These are phyloP conservation scores for Oryza meyeriana DNA, from an alignment of 176 grass and related monocot genomes.

Conservation along the genomic window DNA sequence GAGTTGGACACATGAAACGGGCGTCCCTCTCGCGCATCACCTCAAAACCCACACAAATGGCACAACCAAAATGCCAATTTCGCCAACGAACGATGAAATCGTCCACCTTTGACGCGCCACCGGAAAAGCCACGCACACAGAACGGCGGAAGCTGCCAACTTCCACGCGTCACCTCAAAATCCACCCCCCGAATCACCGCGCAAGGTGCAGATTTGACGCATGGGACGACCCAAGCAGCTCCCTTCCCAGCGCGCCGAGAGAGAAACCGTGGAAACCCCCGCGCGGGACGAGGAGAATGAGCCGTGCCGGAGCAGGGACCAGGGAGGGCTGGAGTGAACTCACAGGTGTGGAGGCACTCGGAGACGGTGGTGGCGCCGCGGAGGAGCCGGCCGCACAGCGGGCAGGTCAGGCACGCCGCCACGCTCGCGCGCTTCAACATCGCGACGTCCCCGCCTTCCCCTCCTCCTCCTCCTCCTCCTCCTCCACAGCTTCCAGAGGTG, in stretches of 20 bases:
- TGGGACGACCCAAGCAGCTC: not conserved
- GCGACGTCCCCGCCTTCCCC: constrained; percentile 27
- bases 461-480: not conserved
- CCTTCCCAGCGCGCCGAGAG: not conserved
- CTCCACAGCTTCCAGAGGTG: not conserved
- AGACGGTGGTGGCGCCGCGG: constrained; percentile 69
- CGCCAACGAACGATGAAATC: not conserved
- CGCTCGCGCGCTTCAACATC: constrained; percentile 37
- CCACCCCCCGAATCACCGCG: not conserved
- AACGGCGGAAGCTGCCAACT: constrained; percentile 10
- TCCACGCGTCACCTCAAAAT: constrained; percentile 15
- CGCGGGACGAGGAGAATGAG: not conserved
- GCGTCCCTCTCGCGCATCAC: not conserved
- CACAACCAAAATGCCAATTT: not conserved
- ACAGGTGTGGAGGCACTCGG: constrained; percentile 89
- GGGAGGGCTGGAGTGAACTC: constrained; percentile 15
- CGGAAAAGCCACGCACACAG: not conserved
- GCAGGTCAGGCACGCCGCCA: constrained; percentile 58
- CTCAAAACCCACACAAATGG: constrained; percentile 1
- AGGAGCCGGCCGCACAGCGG: constrained; percentile 58
- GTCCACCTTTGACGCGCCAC: not conserved
- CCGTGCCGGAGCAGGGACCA: not conserved
- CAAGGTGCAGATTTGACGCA: not conserved
- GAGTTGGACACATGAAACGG: not conserved
- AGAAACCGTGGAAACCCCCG: not conserved